Evolutionary conservation across 495 filamentous ascomycete species (phyloP).

Genomic region (Aspergillus mulundensis): DNA sequence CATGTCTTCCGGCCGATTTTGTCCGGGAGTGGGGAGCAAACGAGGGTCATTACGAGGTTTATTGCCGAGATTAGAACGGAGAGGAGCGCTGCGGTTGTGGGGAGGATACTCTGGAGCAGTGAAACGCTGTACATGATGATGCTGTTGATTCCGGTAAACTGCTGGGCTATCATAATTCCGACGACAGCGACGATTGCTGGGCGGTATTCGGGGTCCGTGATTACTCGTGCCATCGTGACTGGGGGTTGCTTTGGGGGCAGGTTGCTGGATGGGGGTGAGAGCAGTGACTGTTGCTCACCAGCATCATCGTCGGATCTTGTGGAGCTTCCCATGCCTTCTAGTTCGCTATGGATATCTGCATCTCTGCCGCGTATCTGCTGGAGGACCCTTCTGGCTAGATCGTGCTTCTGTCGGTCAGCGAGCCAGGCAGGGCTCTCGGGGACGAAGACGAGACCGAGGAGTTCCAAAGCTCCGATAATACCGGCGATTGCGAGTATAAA

Average conservation of each 20-base stretch:
- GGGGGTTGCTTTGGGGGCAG: constrained; percentile 29
- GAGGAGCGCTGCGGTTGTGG: constrained; percentile 69
- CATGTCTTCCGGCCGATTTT: constrained; percentile 80
- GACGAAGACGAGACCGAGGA: constrained; percentile 61
- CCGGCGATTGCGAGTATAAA: constrained; percentile 75
- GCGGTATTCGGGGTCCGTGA: constrained; percentile 61
- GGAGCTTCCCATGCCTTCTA: constrained; percentile 55
- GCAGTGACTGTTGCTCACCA: constrained; percentile 45
- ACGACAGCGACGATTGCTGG: constrained; percentile 80
- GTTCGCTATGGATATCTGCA: constrained; percentile 69
- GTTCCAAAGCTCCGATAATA: constrained; percentile 60
- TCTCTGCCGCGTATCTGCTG: constrained; percentile 69
- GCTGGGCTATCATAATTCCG: constrained; percentile 88
- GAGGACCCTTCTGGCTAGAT: constrained; percentile 60
- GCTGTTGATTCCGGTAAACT: constrained; percentile 90
- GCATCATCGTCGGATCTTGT: constrained; percentile 37
- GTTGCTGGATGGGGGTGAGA: constrained; percentile 35
- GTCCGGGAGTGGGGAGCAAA: constrained; percentile 79
- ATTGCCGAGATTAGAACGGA: constrained; percentile 81
- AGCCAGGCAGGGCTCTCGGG: constrained; percentile 87
- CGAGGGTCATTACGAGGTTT: constrained; percentile 78
- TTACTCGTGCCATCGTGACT: constrained; percentile 64
- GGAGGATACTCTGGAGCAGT: constrained; percentile 71
- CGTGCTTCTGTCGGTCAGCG: constrained; percentile 59
- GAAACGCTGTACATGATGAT: constrained; percentile 98